Evolutionary conservation across 106 monocot species (phyloP), one percentile per base, ranked within the genome.

Genomic region (Triglochin maritima): DNA sequence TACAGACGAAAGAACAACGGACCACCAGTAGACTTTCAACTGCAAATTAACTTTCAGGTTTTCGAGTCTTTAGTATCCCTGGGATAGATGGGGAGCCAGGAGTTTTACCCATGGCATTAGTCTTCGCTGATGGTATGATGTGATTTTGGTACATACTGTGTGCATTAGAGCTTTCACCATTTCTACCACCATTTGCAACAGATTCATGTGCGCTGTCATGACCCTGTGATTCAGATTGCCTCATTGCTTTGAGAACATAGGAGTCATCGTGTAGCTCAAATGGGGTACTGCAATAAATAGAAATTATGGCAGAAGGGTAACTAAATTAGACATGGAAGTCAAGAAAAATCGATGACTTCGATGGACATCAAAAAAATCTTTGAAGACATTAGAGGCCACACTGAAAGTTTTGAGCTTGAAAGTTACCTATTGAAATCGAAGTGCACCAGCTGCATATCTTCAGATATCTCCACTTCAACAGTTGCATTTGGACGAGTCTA

Each of bases 401-500:
- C 29, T 29, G 29, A 29, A 29, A 29, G 1, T 29, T 29, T 29
- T 29, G 29, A 29, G 29, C 29, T 29, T 29, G 29, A 29, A 1
- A 9, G 66, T 77, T 84, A 94, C 93, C 93, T 94, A 79, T 94
- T 94, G 60, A 94, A 94, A 69, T 89, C 87, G 59, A 89, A 94
- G 71, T 94, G 89, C 60, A 90, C 94, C 69, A 94, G 81, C 58
- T 94, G 90, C 87, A 87, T 87, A 76, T 89, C 89, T 78, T 89
- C 89, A 44, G 89, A 87, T 73, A 94, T 87, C 69, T 89, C 89
- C 15, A 94, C 86, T 60, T 94, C 94, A 41, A 94, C 94, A 57
- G 94, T 94, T 76, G 94, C 94, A 80, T 94, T 86, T 11, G 94
- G 94, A 14, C 87, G 84, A 66, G 94, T 94, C 94, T 94, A 84